Evolutionary conservation across 2,329 filamentous ascomycete species (phyloP).

Genomic region (Gaeumannomyces sp.): DNA sequence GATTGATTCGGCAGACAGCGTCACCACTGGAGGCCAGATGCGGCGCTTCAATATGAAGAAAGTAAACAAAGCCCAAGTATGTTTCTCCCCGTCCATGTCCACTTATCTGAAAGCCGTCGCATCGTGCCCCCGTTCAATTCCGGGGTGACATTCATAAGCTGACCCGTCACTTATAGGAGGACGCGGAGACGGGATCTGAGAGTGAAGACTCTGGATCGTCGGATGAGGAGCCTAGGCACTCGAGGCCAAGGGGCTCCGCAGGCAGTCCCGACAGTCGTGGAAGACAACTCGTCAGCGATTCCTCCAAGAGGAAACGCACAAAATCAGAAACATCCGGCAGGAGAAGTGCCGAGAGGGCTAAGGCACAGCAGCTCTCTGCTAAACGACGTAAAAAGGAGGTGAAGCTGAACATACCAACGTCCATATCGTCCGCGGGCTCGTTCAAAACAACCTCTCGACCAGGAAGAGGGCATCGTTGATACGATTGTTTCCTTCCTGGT

Average conservation of each 20-base stretch:
- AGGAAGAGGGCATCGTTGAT: background rate
- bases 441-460: background rate
- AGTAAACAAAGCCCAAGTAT: conserved; percentile 22
- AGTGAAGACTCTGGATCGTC: conserved; percentile 29
- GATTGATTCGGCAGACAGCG: conserved; percentile 33
- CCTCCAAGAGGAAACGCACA: conserved; percentile 13
- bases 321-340: conserved; percentile 26
- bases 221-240: conserved; percentile 23
- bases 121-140: background rate
- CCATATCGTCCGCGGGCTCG: conserved; percentile 43
- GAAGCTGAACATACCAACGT: conserved; percentile 55
- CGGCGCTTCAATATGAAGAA: conserved; percentile 28
- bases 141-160: no score
- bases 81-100: conserved; percentile 6
- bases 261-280: background rate
- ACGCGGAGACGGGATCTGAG: conserved; percentile 27
- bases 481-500: background rate
- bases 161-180: background rate
- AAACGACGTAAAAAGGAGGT: conserved; percentile 60
- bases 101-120: background rate
- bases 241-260: conserved; percentile 8
- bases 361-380: conserved; percentile 46
- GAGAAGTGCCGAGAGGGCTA: conserved; percentile 41
- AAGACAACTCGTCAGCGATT: background rate
- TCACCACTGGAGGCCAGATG: conserved; percentile 14